A percentile compares a stretch with the other conserved stretches of the same genome.
phyloP scores from a whole-genome alignment of 495 filamentous ascomycete genomes.

The Aspergillus hancockii region DNA sequence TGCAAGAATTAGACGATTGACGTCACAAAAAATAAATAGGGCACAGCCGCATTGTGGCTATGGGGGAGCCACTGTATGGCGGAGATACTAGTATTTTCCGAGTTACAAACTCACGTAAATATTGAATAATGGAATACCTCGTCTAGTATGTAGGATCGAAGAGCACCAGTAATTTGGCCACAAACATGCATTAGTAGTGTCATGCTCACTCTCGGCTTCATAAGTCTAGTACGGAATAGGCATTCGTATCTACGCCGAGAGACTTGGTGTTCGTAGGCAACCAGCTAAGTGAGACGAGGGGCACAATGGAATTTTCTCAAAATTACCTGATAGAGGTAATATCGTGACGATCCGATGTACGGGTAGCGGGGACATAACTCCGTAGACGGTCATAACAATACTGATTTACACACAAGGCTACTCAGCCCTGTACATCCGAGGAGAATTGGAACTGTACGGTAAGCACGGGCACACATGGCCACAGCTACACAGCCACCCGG shows the following conservation, averaged over 20 bases:
- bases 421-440: conserved; percentile 8
- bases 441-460: too few relatives aligned
- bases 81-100: not conserved
- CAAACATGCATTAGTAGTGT: not conserved
- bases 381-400: not conserved
- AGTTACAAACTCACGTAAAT: not conserved
- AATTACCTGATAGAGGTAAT: not conserved
- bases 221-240: not conserved
- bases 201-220: not conserved
- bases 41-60: not conserved
- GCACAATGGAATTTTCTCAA: conserved; percentile 3
- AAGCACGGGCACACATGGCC: conserved; percentile 7
- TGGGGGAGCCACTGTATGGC: not conserved
- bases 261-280: not conserved
- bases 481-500: conserved; percentile 2
- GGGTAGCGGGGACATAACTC: not conserved
- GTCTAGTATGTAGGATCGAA: not conserved
- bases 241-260: not conserved
- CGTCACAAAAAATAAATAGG: not conserved
- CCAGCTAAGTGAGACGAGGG: not conserved
- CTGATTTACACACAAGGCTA: not conserved
- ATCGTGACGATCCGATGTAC: not conserved
- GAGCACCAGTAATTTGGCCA: not conserved
- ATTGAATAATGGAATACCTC: not conserved
- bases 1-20: not conserved